These are phyloP conservation scores for Tuber calosporum DNA, from an alignment of 495 filamentous ascomycete species.

Conservation along the genomic window DNA sequence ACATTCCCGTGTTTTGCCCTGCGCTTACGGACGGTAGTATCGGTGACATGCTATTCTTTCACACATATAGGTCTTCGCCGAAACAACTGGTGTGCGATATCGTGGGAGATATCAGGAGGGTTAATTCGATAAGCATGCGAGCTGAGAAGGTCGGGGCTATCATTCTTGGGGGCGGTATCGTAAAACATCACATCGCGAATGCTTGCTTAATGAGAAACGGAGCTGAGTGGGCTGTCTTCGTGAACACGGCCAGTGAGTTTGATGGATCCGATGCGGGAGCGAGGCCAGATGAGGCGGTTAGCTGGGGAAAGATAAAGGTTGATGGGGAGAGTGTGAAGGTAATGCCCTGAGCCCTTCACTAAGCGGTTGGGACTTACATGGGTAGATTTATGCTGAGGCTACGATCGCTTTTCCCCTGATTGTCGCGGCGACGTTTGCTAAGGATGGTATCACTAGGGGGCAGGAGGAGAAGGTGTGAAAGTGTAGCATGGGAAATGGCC, in stretches of 20 bases:
- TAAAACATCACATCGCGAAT: slow-evolving; percentile 98
- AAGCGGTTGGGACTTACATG: neutral
- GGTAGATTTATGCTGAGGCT: slow-evolving; percentile 78
- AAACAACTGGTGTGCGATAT: slow-evolving; percentile 74
- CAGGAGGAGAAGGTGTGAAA: neutral
- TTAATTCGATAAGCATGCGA: slow-evolving; percentile 80
- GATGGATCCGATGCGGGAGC: slow-evolving; percentile 96
- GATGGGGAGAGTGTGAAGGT: slow-evolving; percentile 83
- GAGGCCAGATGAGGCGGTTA: slow-evolving; percentile 90
- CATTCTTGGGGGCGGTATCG: slow-evolving; percentile 81
- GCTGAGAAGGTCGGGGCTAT: slow-evolving; percentile 86
- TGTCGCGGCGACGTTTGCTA: slow-evolving; percentile 70
- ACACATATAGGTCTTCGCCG: slow-evolving; percentile 81
- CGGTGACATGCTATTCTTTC: slow-evolving; percentile 96
- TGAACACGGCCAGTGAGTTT: slow-evolving; percentile 94
- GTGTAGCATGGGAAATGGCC: neutral
- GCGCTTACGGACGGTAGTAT: slow-evolving; percentile 89
- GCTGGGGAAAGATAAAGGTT: slow-evolving; percentile 95
- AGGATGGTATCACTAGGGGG: neutral
- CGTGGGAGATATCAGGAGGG: slow-evolving; percentile 75
- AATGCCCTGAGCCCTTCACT: slow-evolving; percentile 13
- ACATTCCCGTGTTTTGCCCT: slow-evolving; percentile 94
- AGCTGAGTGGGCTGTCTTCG: slow-evolving; percentile 89
- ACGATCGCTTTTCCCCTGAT: slow-evolving; percentile 90
- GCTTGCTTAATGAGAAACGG: slow-evolving; percentile 95